These are phyloP conservation scores for Kodamaea kakaduensis DNA, from an alignment of 805 yeast species.

Conservation along the genomic window DNA sequence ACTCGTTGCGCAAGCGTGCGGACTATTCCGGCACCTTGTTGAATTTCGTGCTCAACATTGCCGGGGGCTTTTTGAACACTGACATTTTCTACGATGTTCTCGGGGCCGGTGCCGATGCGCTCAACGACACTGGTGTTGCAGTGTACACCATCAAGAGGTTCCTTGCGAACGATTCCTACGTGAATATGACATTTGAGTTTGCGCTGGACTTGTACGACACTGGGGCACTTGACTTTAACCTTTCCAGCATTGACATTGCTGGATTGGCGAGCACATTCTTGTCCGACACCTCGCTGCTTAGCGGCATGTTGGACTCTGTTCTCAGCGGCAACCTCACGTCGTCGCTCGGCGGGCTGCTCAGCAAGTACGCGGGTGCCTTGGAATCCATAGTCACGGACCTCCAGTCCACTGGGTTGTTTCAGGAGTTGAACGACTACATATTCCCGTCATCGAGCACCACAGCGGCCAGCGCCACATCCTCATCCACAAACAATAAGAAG, in stretches of 20 bases:
- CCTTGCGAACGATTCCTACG: conserved; percentile 31
- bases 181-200: conserved; percentile 34
- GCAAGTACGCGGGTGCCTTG: conserved; percentile 30
- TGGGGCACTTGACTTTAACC: conserved; percentile 23
- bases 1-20: conserved; percentile 4
- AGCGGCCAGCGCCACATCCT: conserved; percentile 8
- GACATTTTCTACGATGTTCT: conserved; percentile 22
- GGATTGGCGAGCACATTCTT: conserved; percentile 21
- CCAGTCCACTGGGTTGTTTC: conserved; percentile 35
- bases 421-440: conserved; percentile 32
- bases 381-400: conserved; percentile 28
- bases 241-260: conserved; percentile 25
- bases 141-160: conserved; percentile 35
- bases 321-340: conserved; percentile 20
- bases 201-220: conserved; percentile 23
- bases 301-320: conserved; percentile 20
- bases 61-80: conserved; percentile 27
- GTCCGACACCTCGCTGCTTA: conserved; percentile 21
- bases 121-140: conserved; percentile 40
- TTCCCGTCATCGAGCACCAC: conserved; percentile 21
- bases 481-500: conserved; percentile 11
- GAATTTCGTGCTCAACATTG: conserved; percentile 27
- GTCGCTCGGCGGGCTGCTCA: conserved; percentile 11
- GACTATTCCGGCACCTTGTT: conserved; percentile 20
- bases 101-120: conserved; percentile 27